Evolutionary conservation across 176 grass and related monocot genomes (phyloP).

Genomic region (Hordeum marinum): DNA sequence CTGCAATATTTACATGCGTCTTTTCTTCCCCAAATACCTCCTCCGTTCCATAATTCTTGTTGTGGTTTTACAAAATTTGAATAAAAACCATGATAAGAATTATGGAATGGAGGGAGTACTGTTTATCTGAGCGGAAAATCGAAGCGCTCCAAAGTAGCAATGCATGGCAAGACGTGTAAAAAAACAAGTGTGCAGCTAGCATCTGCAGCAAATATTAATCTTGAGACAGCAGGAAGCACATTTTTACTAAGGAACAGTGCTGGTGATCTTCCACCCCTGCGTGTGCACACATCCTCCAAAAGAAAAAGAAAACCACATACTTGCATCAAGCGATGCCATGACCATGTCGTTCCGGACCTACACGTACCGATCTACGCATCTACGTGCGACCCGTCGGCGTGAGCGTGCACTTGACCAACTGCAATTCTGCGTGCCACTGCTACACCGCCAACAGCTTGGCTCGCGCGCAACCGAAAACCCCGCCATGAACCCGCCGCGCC

Average conservation of each 20-base stretch:
- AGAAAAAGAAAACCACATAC: background rate
- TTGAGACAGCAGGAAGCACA: background rate
- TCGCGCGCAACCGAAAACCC: background rate
- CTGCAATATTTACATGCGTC: background rate
- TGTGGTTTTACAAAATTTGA: no score
- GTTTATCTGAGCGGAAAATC: background rate
- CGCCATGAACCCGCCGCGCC: background rate
- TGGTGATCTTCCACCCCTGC: background rate
- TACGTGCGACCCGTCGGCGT: background rate
- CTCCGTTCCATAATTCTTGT: no score
- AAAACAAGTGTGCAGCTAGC: background rate
- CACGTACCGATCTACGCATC: background rate
- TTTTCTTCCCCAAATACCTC: background rate
- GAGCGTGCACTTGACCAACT: background rate
- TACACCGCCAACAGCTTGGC: background rate
- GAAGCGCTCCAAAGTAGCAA: background rate
- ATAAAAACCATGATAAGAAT: no score
- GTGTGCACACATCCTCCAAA: background rate
- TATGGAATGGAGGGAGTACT: background rate
- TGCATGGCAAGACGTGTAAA: background rate
- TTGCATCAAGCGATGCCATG: background rate
- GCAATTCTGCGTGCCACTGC: background rate
- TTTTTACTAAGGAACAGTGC: background rate
- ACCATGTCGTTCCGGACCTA: background rate
- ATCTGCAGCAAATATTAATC: background rate